Evolutionary conservation across 202 grass and related monocot species (phyloP).

Genomic region (Zoysia matrella): DNA sequence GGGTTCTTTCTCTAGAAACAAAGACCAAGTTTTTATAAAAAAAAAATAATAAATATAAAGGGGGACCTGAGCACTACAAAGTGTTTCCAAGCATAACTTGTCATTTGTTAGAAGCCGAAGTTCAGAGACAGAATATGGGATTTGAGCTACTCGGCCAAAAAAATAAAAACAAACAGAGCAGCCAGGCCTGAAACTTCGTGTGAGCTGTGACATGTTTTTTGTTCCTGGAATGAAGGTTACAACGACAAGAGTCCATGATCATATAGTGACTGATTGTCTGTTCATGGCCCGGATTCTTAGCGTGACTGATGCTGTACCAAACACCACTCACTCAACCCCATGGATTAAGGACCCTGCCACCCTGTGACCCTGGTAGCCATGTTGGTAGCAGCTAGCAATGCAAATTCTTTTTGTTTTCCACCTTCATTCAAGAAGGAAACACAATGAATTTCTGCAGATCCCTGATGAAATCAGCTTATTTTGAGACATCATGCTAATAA

Average conservation of each 20-base stretch:
- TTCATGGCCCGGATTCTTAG: conserved; percentile 14
- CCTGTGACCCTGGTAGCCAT: not conserved
- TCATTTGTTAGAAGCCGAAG: not conserved
- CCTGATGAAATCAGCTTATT: not conserved
- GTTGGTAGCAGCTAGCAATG: not conserved
- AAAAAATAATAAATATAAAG: not conserved
- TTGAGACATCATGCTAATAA: not conserved
- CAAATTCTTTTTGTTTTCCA: not conserved
- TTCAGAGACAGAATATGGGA: not conserved
- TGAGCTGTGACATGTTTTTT: conserved; percentile 2
- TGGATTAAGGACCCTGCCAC: not conserved
- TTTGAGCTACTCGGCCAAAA: not conserved
- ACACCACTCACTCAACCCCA: not conserved
- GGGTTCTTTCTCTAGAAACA: not conserved
- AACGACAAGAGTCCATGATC: conserved; percentile 34
- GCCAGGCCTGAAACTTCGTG: not conserved
- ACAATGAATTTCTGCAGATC: not conserved
- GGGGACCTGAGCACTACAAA: not conserved
- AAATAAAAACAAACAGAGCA: not conserved
- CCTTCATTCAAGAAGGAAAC: not conserved
- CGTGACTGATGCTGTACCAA: conserved; percentile 9
- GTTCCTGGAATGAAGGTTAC: conserved; percentile 27
- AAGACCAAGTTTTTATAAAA: not conserved
- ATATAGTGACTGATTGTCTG: conserved; percentile 24
- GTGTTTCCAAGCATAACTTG: not conserved